Evolutionary conservation across 2,329 filamentous ascomycete species (phyloP), one percentile per base, ranked within the genome.

Genomic region (Didymella glomerata): DNA sequence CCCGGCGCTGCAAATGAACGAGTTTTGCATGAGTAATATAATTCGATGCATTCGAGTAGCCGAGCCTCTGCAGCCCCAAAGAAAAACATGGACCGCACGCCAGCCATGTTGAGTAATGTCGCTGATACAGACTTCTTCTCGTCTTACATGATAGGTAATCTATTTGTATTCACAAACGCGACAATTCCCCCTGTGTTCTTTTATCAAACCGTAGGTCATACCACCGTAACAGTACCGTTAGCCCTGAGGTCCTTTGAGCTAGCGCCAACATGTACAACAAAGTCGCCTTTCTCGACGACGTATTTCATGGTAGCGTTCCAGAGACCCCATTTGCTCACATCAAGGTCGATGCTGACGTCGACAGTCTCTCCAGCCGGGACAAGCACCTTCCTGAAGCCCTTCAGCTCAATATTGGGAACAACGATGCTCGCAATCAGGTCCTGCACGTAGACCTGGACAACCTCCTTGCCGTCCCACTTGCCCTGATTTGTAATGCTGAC

Each of bases 271-370:
- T 83, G 79, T 10, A 91, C 78, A 5, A 82, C 76, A 72, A 92
- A 92, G 40, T 88, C 83, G 1, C 90, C 90, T 3, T 85, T 84
- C 81, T 92, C 90, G 36, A 92, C 89, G 24, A 90, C 87, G 74
- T 92, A 92, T 73, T 88, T 78, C 87, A 91, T 89, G 32, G 76
- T 79, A 13, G 76, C 66, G 71, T 86, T 79, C 85, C 85, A 88
- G 8, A 88, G 68, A 0, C 85, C 85, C 63, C 86, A 73, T 47
- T 84, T 79, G 20, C 72, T 66, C 3, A 87, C 79, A 28, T 81
- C 69, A 20, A 88, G 68, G 18, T 83, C 79, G 25, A 90, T 79
- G 32, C 77, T 69, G 0, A 85, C 82, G 34, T 77, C 83, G 61
- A 83, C 79, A 1, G 84, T 89, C 71, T 86, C 80, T 0, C 87